Conservation (phyloP, 2,329 filamentous ascomycete genomes). For the Metarhizium robertsii region DNA sequence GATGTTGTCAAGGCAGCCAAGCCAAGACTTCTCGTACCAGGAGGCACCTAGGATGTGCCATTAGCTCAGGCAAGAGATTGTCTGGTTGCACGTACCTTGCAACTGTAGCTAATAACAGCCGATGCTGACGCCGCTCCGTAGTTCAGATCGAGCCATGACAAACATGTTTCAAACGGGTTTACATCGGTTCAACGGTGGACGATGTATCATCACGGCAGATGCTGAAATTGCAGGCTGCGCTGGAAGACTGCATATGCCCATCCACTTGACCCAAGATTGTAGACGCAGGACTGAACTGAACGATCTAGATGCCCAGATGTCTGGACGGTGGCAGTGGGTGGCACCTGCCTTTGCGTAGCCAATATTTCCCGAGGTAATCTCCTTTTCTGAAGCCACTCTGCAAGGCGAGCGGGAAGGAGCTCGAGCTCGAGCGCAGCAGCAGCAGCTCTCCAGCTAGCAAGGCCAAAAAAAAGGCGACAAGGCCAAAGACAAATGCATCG, state of each 20-base stretch:
- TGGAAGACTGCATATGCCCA: background rate
- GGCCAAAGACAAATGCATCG: background rate
- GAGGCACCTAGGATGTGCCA: background rate
- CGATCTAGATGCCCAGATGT: background rate
- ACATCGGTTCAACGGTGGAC: background rate
- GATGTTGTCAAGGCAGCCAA: background rate
- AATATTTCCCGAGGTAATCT: background rate
- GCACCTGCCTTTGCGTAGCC: background rate
- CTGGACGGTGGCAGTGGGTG: background rate
- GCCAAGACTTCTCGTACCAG: background rate
- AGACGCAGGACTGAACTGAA: background rate
- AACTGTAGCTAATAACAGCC: too few species aligned
- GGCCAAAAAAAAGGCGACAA: background rate
- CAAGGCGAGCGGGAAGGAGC: background rate
- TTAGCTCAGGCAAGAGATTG: background rate
- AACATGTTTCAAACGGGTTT: background rate
- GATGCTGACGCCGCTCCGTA: background rate
- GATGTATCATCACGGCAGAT: background rate
- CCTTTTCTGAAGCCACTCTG: background rate
- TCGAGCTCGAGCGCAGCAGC: background rate
- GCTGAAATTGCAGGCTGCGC: background rate
- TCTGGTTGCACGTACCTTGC: too few species aligned
- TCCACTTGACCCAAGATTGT: background rate
- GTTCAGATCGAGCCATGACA: background rate
- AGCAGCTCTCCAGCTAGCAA: background rate